Base-by-base conservation (phyloP, 495 filamentous ascomycete genomes). In the Tuber calosporum region DNA sequence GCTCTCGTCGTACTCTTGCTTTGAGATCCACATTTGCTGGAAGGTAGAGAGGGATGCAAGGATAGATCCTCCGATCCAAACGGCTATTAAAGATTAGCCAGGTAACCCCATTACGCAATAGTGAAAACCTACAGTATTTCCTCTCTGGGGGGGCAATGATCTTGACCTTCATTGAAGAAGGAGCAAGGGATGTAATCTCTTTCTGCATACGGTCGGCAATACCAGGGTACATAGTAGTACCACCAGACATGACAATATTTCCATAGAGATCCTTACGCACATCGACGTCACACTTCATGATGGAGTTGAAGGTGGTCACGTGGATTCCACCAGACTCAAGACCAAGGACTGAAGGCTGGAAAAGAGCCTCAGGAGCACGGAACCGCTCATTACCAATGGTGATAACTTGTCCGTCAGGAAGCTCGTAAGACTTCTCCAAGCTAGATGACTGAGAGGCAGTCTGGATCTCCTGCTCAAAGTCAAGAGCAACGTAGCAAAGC, bases 21-120 rank as follows among this genome's bases (percentile, higher is more conserved):
- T 99, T 78, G 95, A 99, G 90, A 99, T 98, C 95, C 95, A 99
- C 96, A 99, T 99, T 88, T 98, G 95, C 87, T 99, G 95, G 93
- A 98, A 98, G 86, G 95, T 98, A 74, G 95, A 99, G 78, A 99
- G 92, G 77, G 95, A 99, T 79, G 95, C 95, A 83, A 99, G 87
- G 84, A 99, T 99, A 85, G 95, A 99, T 89, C 95, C 95, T 93
- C 95, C 95, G 85, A 99, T 99, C 95, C 95, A 99, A 88, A 99
- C 95, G 75, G 95, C 79, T 79, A 71, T 30, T 53, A 6, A 78
- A 70, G 37, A 66, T 79, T 36, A 79, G 75, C 53, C 30, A 48
- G 77, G 71, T 26, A 70, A n/a, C 19, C 26, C 19, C 3, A 15
- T 1, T 8, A n/a, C 22, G 37, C 20, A 4, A 15, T 66, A 1